phyloP scores from a whole-genome alignment of 768 basidiomycete genomes.

The Psilocybe azurescens region DNA sequence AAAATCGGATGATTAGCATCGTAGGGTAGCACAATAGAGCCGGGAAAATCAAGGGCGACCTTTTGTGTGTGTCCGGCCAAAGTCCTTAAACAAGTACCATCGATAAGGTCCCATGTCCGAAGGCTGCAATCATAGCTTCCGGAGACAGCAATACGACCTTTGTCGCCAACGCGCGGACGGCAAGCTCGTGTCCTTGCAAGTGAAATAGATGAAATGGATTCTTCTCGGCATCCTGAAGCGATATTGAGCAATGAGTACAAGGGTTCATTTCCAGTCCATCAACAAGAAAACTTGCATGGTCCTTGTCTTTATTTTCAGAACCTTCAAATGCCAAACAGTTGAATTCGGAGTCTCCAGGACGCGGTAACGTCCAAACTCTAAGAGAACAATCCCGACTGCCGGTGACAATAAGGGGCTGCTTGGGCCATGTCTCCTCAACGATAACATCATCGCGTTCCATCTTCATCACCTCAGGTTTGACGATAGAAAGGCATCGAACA shows the following conservation, averaged over 20 bases:
- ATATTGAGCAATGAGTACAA: too few relatives aligned
- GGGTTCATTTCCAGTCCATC: neutral
- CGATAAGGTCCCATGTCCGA: slow-evolving; percentile 93
- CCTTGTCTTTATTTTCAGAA: slow-evolving; percentile 63
- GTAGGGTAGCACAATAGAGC: too few relatives aligned
- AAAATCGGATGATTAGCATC: neutral
- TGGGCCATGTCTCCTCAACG: slow-evolving; percentile 71
- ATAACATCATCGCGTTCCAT: slow-evolving; percentile 70
- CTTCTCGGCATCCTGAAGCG: slow-evolving; percentile 17
- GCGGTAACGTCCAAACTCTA: slow-evolving; percentile 60
- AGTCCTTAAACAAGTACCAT: slow-evolving; percentile 79
- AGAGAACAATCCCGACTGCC: slow-evolving; percentile 75
- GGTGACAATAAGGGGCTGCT: slow-evolving; percentile 73
- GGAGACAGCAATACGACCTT: slow-evolving; percentile 87
- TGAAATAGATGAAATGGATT: slow-evolving; percentile 92
- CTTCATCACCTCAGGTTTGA: slow-evolving; percentile 89
- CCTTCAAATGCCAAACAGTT: slow-evolving; percentile 52
- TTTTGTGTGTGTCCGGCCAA: slow-evolving; percentile 89
- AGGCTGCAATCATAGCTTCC: slow-evolving; percentile 97
- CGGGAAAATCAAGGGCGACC: slow-evolving; percentile 47
- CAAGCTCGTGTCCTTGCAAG: slow-evolving; percentile 89
- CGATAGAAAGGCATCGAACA: slow-evolving; percentile 93
- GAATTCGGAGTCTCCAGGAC: slow-evolving; percentile 75
- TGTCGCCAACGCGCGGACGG: slow-evolving; percentile 91
- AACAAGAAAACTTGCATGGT: slow-evolving; percentile 50